Conservation (phyloP, 1,139 yeast genomes). For the Geotrichum carabidarum region DNA sequence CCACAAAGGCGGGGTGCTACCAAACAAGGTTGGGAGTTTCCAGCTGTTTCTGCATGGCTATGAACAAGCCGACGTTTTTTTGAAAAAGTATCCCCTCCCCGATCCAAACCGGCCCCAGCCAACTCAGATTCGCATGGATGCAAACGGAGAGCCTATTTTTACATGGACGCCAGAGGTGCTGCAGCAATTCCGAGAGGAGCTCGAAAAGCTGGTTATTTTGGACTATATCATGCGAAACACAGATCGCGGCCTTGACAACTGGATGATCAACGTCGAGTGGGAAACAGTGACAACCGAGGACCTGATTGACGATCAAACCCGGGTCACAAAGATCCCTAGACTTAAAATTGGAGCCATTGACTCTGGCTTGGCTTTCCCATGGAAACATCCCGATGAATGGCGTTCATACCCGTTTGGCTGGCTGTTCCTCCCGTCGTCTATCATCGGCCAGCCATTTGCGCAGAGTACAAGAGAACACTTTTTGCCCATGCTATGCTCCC, state of each 20-base stretch:
- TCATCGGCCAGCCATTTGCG: constrained; percentile 68
- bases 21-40: constrained; percentile 59
- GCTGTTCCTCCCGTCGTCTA: constrained; percentile 59
- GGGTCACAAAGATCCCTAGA: constrained; percentile 33
- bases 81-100: constrained; percentile 55
- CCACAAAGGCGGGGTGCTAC: constrained; percentile 33
- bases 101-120: constrained; percentile 21
- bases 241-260: constrained; percentile 68
- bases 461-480: constrained; percentile 53
- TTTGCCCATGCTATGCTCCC: constrained; percentile 55
- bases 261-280: constrained; percentile 69
- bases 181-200: constrained; percentile 53
- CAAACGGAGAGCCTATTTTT: constrained; percentile 35
- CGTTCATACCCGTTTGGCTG: constrained; percentile 77
- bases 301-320: constrained; percentile 4
- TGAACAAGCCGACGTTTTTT: constrained; percentile 57
- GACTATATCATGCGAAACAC: constrained; percentile 74
- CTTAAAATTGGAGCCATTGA: constrained; percentile 68
- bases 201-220: constrained; percentile 64
- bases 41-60: constrained; percentile 60
- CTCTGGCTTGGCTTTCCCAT: constrained; percentile 70
- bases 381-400: constrained; percentile 85
- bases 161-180: constrained; percentile 53
- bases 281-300: constrained; percentile 26
- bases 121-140: not conserved